Percentiles rank a stretch among this genome's conserved stretches.
Evolutionary conservation across 208 protist species (phyloP).

Genomic region (Acanthamoeba culbertsoni): DNA sequence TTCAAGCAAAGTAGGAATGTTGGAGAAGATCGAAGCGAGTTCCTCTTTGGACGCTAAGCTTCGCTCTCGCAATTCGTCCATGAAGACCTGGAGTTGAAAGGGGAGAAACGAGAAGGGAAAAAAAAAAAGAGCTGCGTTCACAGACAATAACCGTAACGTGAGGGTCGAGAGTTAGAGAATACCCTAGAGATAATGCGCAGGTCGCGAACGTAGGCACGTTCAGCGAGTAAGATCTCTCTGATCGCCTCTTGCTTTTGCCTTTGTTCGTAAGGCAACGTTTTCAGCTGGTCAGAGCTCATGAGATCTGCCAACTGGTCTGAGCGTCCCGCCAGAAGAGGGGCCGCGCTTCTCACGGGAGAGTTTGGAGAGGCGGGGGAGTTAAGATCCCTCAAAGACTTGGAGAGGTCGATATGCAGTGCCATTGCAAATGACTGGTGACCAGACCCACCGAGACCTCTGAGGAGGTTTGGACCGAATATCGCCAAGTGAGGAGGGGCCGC

Average conservation of each 20-base stretch:
- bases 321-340: neutral
- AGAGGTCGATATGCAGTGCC: too few species aligned
- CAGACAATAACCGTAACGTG: neutral
- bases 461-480: too few species aligned
- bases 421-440: too few species aligned
- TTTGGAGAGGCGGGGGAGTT: too few species aligned
- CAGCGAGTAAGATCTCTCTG: neutral
- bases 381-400: too few species aligned
- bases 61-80: neutral
- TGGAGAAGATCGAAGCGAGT: slow-evolving; percentile 37
- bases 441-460: too few species aligned
- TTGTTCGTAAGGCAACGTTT: neutral
- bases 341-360: too few species aligned
- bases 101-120: too few species aligned
- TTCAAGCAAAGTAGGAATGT: slow-evolving; percentile 30
- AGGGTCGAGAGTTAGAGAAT: neutral
- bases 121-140: too few species aligned
- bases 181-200: neutral
- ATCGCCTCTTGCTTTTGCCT: neutral
- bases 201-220: neutral
- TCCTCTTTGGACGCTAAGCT: too few species aligned
- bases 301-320: neutral
- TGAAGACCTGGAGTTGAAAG: neutral
- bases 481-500: too few species aligned
- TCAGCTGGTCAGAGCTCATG: neutral